Base-by-base conservation (phyloP, 805 yeast species). In the Myxozyma mucilagina region DNA sequence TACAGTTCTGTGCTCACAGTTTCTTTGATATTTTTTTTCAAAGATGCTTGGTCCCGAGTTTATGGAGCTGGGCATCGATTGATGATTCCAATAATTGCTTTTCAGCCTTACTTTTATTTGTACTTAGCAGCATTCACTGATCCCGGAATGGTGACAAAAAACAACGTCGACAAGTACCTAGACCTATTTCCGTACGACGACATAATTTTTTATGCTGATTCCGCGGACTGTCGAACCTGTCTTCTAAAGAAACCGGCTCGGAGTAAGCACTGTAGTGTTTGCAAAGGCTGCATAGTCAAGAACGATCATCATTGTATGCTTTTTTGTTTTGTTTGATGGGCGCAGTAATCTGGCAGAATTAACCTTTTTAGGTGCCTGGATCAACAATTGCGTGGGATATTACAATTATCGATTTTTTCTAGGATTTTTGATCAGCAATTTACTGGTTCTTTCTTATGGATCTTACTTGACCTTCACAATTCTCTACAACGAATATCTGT, bases 391-490 rank as follows among this genome's bases (percentile, higher is more conserved):
- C 68, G 76, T 84, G 24, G 88, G 88, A 4, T 76, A 77, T 64
- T 78, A 81, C 49, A 89, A 89, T 70, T 84, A 80, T 71, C 72
- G 78, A 43, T 86, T 82, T 79, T 89, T 89, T 69, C 66, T 85
- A 56, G 65, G 74, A 3, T 89, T 85, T 65, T 71, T 89, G 50
- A 47, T 80, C 0, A 72, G 81, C 47, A 87, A 89, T 67, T 57
- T 74, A 13, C 51, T 76, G 6, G 74, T 81, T 8, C 69, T 83
- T 52, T 61, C 72, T 1, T 82, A 83, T 71, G 87, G 82, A 0
- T 70, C 75, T n/a, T 35, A 73, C 11, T 61, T 75, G 34, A 64
- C 71, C 59, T 75, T 24, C 41, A 29, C 34, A 8, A 59, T 59
- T 29, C 51, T 67, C 18, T 53, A 35, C 31, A 53, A 31, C n/a